These are phyloP conservation scores for Leccinum obscurum DNA, from an alignment of 768 basidiomycete genomes.

Conservation along the genomic window DNA sequence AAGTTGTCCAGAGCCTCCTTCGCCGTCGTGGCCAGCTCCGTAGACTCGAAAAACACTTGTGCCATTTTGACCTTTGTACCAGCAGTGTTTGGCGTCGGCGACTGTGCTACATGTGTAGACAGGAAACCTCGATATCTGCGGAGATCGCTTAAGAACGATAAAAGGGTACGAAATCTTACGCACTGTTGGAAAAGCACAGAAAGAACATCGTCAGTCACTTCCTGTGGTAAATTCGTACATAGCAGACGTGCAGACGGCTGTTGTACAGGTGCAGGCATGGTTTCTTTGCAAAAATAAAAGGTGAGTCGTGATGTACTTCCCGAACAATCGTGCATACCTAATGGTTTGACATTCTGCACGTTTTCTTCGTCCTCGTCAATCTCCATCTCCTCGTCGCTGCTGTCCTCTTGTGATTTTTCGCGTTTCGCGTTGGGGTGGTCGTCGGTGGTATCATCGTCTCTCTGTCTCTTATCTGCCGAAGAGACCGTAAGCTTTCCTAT, in stretches of 20 bases:
- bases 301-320: conserved; percentile 9
- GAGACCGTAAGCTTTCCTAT: conserved; percentile 38
- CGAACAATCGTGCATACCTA: conserved; percentile 45
- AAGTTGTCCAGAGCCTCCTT: conserved; percentile 85
- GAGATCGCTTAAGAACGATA: conserved; percentile 1
- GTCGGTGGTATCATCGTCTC: conserved; percentile 61
- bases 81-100: conserved; percentile 64
- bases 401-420: conserved; percentile 62
- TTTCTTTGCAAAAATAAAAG: conserved; percentile 25
- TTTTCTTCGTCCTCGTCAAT: conserved; percentile 86
- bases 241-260: conserved; percentile 62
- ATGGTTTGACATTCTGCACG: conserved; percentile 38
- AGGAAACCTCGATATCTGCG: conserved; percentile 83
- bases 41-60: conserved; percentile 73
- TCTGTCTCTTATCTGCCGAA: conserved; percentile 57
- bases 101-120: conserved; percentile 64
- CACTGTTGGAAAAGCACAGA: conserved; percentile 91
- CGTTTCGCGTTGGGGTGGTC: conserved; percentile 63
- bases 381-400: conserved; percentile 86
- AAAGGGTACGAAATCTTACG: conserved; percentile 34
- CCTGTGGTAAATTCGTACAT: conserved; percentile 87
- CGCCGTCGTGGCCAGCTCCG: conserved; percentile 73
- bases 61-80: conserved; percentile 77
- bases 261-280: conserved; percentile 50
- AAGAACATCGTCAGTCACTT: conserved; percentile 85